These are phyloP conservation scores for Jamesozyma gamospora DNA, from an alignment of 805 yeast genomes.

Conservation along the genomic window DNA sequence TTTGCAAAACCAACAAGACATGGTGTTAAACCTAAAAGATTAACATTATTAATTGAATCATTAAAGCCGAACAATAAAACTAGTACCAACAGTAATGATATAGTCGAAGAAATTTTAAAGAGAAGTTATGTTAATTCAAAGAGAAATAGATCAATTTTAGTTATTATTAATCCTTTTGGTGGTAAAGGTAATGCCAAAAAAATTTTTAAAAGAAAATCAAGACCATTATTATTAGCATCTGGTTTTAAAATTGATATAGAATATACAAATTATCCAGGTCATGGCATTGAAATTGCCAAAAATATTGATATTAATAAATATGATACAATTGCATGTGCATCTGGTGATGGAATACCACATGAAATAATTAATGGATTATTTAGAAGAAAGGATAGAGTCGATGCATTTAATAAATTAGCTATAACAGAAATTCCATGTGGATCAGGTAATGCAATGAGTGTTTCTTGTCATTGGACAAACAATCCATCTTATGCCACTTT, in stretches of 20 bases:
- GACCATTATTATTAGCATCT: slow-evolving; percentile 69
- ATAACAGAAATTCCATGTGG: slow-evolving; percentile 91
- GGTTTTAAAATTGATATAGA: slow-evolving; percentile 42
- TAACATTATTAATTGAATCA: slow-evolving; percentile 24
- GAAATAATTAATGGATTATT: slow-evolving; percentile 87
- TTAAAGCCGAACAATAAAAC: not conserved
- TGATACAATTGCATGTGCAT: slow-evolving; percentile 81
- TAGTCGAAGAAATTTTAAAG: slow-evolving; percentile 28
- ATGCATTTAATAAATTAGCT: slow-evolving; percentile 54
- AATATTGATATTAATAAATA: slow-evolving; percentile 44
- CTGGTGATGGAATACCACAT: slow-evolving; percentile 95
- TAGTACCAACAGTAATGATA: slow-evolving; percentile 9
- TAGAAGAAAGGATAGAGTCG: slow-evolving; percentile 49
- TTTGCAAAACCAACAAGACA: slow-evolving; percentile 31
- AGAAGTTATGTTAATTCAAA: slow-evolving; percentile 33
- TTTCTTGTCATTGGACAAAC: slow-evolving; percentile 66
- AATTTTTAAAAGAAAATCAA: slow-evolving; percentile 44
- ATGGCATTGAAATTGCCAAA: slow-evolving; percentile 67
- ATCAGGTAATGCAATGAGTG: slow-evolving; percentile 86
- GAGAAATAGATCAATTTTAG: slow-evolving; percentile 42
- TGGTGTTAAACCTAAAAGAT: slow-evolving; percentile 30
- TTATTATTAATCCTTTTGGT: slow-evolving; percentile 81
- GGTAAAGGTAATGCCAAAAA: slow-evolving; percentile 71
- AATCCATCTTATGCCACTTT: slow-evolving; percentile 64
- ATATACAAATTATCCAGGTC: slow-evolving; percentile 55